Base-by-base conservation (phyloP, 2,329 filamentous ascomycete species). In the Exophiala dermatitidis region DNA sequence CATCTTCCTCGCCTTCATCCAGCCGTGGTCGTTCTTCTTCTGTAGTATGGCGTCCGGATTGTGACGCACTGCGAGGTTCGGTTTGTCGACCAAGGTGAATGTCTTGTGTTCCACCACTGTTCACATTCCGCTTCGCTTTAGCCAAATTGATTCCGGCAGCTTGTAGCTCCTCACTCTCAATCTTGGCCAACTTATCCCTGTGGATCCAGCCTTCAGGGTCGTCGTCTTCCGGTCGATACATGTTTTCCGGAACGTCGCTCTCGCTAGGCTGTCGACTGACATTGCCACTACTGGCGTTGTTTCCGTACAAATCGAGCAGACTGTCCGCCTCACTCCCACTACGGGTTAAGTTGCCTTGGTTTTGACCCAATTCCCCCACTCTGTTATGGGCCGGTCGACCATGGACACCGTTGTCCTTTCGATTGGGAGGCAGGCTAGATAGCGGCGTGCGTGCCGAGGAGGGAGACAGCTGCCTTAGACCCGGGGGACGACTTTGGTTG, bases 161-260 rank as follows among this genome's bases (percentile, higher is more conserved):
- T 49, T 76, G 74, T 46, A 76, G 61, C 59, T 77, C 74, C 63
- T 76, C 72, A 52, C 72, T 76, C 60, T 77, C 74, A 33, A 77
- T 77, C 50, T 69, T 70, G 26, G 74, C 74, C 53, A 77, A 60
- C 60, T 77, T 77, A 59, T 77, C 74, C 6, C 74, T 68, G 56
- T 77, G 74, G 49, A 77, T 77, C 74, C 74, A 77, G 37, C 73
- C 71, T 52, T 70, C 70, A 19, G 67, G 61, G 32, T 67, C 63
- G 19, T 62, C 60, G n/a, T 70, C 67, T 33, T 64, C 34, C 3
- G 57, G 62, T 26, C 54, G 44, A 42, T 62, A 62, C 62, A 62
- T 63, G 53, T 62, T 62, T 41, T 62, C 60, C 34, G 62, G 60
- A 36, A 62, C 61, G 37, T 62, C 60, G 55, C 52, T 60, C 45